Percentiles rank a stretch among this genome's conserved stretches.
These are phyloP conservation scores for Letharia columbiana DNA, from an alignment of 495 filamentous ascomycete species.

Conservation along the genomic window DNA sequence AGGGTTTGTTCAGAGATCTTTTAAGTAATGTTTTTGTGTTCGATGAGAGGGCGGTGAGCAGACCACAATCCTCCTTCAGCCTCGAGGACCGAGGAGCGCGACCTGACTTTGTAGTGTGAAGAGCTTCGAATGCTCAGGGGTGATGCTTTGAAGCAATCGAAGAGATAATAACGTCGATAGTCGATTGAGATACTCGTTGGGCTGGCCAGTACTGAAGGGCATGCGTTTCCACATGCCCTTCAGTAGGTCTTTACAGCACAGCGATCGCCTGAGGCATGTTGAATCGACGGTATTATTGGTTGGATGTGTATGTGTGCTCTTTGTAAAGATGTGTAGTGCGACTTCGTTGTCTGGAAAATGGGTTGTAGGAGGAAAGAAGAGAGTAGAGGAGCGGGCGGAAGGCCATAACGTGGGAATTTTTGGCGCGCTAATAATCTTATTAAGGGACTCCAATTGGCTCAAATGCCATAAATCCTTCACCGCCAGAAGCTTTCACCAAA, in stretches of 20 bases:
- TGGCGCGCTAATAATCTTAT: constrained; percentile 11
- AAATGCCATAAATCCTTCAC: constrained; percentile 12
- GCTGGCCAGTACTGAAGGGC: constrained; percentile 68
- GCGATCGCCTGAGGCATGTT: constrained; percentile 78
- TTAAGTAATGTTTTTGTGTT: neutral
- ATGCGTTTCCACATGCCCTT: constrained; percentile 53
- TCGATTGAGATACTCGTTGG: constrained; percentile 67
- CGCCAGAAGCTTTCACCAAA: constrained; percentile 14
- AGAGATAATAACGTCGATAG: constrained; percentile 70
- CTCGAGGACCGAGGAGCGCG: constrained; percentile 27
- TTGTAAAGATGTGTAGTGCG: constrained; percentile 39
- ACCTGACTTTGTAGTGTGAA: constrained; percentile 17
- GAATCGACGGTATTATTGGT: constrained; percentile 67
- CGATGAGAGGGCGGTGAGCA: constrained; percentile 17
- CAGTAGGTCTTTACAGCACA: constrained; percentile 92
- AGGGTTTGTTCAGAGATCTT: neutral
- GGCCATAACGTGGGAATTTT: constrained; percentile 20
- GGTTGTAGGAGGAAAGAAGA: constrained; percentile 33
- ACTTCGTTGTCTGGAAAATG: constrained; percentile 59
- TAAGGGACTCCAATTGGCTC: constrained; percentile 9
- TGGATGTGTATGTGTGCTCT: constrained; percentile 32
- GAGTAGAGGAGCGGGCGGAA: constrained; percentile 25
- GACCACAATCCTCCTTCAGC: constrained; percentile 24
- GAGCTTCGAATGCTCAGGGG: constrained; percentile 14
- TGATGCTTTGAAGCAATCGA: constrained; percentile 38